Conservation (phyloP, 1,284 basidiomycete species). For the Marasmius oreades region DNA sequence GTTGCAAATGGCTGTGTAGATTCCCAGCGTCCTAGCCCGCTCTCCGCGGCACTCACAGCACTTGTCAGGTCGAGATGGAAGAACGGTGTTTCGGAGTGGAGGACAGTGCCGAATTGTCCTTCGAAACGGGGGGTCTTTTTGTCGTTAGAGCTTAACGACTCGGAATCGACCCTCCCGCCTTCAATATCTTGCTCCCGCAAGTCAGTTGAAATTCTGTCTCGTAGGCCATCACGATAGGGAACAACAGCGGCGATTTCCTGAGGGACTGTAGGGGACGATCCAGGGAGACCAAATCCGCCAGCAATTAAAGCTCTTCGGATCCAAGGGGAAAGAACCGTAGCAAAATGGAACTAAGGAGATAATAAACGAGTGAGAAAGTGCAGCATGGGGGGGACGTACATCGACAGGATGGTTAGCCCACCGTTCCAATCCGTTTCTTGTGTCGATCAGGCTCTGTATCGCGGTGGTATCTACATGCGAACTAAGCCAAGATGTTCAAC, state of each 20-base stretch:
- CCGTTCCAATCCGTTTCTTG: conserved; percentile 81
- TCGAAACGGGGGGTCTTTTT: conserved; percentile 1
- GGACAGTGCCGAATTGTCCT: conserved; percentile 22
- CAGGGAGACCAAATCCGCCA: conserved; percentile 78
- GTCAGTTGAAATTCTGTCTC: conserved; percentile 19
- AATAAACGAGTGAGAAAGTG: not conserved
- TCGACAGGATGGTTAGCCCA: conserved; percentile 83
- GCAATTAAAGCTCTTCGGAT: conserved; percentile 86
- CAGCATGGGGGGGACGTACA: conserved; percentile 35
- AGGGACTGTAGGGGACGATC: conserved; percentile 36
- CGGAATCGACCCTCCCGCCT: conserved; percentile 3
- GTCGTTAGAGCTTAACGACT: conserved; percentile 3
- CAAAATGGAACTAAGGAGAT: conserved; percentile 77
- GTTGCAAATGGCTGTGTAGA: not conserved
- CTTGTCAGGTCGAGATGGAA: conserved; percentile 83
- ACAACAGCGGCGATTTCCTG: conserved; percentile 76
- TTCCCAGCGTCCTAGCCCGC: conserved; percentile 4
- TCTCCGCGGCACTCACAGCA: conserved; percentile 73
- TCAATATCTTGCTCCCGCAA: conserved; percentile 17
- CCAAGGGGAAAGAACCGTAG: conserved; percentile 90
- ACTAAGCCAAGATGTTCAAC: conserved; percentile 28
- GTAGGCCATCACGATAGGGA: conserved; percentile 47
- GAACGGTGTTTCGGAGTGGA: conserved; percentile 68
- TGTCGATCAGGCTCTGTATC: conserved; percentile 88
- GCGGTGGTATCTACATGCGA: conserved; percentile 86